A percentile compares a stretch with the other conserved stretches of the same genome.
These are phyloP conservation scores for Sungouiella thailandica DNA, from an alignment of 805 yeast genomes.

Conservation along the genomic window DNA sequence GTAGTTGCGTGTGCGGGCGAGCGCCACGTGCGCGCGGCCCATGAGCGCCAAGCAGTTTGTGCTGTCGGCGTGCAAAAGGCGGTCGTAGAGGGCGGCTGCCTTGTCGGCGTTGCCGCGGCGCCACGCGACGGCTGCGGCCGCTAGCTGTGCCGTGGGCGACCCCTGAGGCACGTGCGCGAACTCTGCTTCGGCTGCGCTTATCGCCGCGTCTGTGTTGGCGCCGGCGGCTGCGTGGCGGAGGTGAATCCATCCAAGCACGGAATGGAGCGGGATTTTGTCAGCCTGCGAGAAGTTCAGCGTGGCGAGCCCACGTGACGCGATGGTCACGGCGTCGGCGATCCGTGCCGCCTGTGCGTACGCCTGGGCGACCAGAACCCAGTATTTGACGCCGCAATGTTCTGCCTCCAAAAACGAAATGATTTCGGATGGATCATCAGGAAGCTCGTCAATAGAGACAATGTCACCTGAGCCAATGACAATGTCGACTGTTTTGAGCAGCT, in stretches of 20 bases:
- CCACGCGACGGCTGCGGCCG: slow-evolving; percentile 62
- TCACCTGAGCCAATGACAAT: slow-evolving; percentile 76
- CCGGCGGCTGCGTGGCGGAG: slow-evolving; percentile 34
- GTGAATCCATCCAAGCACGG: slow-evolving; percentile 71
- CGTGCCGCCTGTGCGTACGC: slow-evolving; percentile 68
- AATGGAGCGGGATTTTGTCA: slow-evolving; percentile 50
- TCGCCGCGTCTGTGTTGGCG: slow-evolving; percentile 19
- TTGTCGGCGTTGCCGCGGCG: slow-evolving; percentile 61
- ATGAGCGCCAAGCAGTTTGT: slow-evolving; percentile 70
- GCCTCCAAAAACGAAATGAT: slow-evolving; percentile 71
- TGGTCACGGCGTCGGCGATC: slow-evolving; percentile 56
- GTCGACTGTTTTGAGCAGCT: slow-evolving; percentile 37
- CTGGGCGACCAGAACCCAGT: slow-evolving; percentile 80
- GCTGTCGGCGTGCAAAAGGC: slow-evolving; percentile 48
- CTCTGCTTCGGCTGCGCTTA: slow-evolving; percentile 20
- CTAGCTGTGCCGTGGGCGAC: slow-evolving; percentile 45
- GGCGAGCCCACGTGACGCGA: slow-evolving; percentile 56
- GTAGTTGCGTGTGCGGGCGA: slow-evolving; percentile 64
- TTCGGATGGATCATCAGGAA: slow-evolving; percentile 88
- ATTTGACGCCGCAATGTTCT: slow-evolving; percentile 69
- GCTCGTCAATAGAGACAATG: slow-evolving; percentile 79
- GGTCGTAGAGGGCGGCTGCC: slow-evolving; percentile 66
- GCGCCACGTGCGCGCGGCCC: slow-evolving; percentile 78
- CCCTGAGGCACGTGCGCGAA: slow-evolving; percentile 13
- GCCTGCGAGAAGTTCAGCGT: slow-evolving; percentile 29